These are phyloP conservation scores for Daldinia decipiens DNA, from an alignment of 495 filamentous ascomycete species.

Conservation along the genomic window DNA sequence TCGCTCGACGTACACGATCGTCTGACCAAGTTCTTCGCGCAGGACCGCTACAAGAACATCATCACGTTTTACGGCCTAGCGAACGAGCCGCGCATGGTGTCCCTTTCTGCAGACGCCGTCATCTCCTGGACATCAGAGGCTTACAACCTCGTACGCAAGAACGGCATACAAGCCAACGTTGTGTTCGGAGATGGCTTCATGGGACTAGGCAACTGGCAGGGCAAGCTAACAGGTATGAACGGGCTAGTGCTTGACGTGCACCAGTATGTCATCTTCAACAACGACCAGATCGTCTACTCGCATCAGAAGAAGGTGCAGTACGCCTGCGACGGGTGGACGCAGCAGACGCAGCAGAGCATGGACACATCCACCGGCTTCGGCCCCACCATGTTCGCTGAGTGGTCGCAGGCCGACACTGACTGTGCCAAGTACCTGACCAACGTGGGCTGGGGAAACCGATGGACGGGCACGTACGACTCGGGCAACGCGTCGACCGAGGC, in stretches of 20 bases:
- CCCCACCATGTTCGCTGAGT: conserved; percentile 97
- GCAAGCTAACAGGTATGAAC: conserved; percentile 64
- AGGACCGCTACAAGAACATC: conserved; percentile 85
- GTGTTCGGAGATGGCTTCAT: conserved; percentile 88
- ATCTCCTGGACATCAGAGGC: conserved; percentile 76
- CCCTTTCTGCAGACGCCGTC: conserved; percentile 66
- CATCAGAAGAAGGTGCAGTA: conserved; percentile 82
- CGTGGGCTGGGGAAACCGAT: conserved; percentile 86
- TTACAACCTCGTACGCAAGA: conserved; percentile 70
- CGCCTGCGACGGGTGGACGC: conserved; percentile 85
- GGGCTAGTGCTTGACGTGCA: conserved; percentile 88
- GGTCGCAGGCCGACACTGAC: conserved; percentile 98
- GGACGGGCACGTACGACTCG: conserved; percentile 80
- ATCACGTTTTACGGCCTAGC: conserved; percentile 85
- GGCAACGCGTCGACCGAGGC: conserved; percentile 65
- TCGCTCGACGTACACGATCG: conserved; percentile 85
- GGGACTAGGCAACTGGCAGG: conserved; percentile 82
- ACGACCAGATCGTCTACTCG: conserved; percentile 73
- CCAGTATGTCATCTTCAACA: conserved; percentile 92
- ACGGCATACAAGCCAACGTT: conserved; percentile 70
- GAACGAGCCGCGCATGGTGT: conserved; percentile 87
- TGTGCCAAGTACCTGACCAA: conserved; percentile 90
- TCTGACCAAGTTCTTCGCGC: conserved; percentile 84
- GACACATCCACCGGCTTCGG: conserved; percentile 84
- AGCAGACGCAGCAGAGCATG: conserved; percentile 76